Conservation (phyloP, 2,329 filamentous ascomycete species). For the Plectosphaerella cucumerina region DNA sequence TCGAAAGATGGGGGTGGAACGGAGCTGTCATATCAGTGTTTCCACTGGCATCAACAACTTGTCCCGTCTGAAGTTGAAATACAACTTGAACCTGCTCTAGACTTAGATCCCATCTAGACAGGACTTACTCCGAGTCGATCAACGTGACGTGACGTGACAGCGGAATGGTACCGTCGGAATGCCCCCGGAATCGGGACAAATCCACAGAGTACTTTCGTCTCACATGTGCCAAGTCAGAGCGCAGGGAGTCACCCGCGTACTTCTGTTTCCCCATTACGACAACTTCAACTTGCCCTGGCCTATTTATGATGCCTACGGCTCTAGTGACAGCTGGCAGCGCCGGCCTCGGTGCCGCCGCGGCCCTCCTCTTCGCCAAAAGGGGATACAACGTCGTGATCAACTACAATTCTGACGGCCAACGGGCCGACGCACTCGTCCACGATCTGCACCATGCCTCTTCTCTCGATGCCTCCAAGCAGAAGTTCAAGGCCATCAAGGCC, state of each 20-base stretch:
- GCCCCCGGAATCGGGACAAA: not conserved
- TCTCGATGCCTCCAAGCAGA: conserved; percentile 13
- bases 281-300: not conserved
- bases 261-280: too few relatives aligned
- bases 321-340: conserved; percentile 36
- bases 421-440: conserved; percentile 49
- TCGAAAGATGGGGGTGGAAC: too few relatives aligned
- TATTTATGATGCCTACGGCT: conserved; percentile 3
- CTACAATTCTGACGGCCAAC: conserved; percentile 51
- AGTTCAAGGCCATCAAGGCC: conserved; percentile 55
- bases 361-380: conserved; percentile 55
- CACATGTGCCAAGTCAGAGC: not conserved
- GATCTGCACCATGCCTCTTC: conserved; percentile 40
- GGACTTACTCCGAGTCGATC: too few relatives aligned
- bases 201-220: not conserved
- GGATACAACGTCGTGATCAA: conserved; percentile 65
- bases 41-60: too few relatives aligned
- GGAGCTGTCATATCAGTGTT: too few relatives aligned
- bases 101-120: too few relatives aligned
- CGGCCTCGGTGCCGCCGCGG: conserved; percentile 60
- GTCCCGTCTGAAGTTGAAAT: too few relatives aligned
- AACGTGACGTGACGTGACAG: too few relatives aligned
- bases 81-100: too few relatives aligned
- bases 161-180: not conserved
- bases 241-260: not conserved